These are phyloP conservation scores for Chrysochromulina tobinii DNA, from an alignment of 78 protist genomes.

Conservation along the genomic window DNA sequence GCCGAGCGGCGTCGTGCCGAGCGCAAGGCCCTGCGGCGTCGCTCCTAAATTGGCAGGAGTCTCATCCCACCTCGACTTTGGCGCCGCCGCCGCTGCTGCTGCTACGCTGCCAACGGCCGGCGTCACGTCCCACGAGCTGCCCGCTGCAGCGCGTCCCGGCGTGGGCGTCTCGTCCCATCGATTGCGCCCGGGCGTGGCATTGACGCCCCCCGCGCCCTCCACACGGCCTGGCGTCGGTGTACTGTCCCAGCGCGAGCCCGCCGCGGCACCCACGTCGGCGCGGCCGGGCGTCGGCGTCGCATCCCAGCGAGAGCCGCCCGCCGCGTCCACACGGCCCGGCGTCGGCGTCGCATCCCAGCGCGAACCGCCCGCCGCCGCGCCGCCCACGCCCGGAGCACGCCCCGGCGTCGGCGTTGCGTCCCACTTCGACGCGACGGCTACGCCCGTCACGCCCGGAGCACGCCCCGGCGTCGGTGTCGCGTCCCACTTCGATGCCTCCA, in stretches of 20 bases:
- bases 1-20: neutral
- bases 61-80: constrained; percentile 67
- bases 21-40: constrained; percentile 6
- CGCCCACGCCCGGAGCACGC: neutral
- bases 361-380: neutral
- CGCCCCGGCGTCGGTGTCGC: constrained; percentile 12
- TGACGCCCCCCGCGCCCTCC: neutral
- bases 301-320: constrained; percentile 28
- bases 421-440: neutral
- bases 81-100: neutral
- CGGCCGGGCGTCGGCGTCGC: constrained; percentile 42
- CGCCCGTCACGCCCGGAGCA: neutral
- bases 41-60: constrained; percentile 50
- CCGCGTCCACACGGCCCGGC: neutral
- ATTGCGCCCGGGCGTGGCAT: neutral
- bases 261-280: neutral
- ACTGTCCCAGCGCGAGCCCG: neutral
- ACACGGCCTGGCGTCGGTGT: constrained; percentile 4
- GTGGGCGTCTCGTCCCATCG: constrained; percentile 33
- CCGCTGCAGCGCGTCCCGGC: neutral
- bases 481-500: neutral
- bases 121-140: constrained; percentile 35
- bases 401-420: constrained; percentile 6
- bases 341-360: constrained; percentile 50
- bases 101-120: neutral